Conservation (phyloP, 2,329 filamentous ascomycete species). For the Trichoderma breve region DNA sequence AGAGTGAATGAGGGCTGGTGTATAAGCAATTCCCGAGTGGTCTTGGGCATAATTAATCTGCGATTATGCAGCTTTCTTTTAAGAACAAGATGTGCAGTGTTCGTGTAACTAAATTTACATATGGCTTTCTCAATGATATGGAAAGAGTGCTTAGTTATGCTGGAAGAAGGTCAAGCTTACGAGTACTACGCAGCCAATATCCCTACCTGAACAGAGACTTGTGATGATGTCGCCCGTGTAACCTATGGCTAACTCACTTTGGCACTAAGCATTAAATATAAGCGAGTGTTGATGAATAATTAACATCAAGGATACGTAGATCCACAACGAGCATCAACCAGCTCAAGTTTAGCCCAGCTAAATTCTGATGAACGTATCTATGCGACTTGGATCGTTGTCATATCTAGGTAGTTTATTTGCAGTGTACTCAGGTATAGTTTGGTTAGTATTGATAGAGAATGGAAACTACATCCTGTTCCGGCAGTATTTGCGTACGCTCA, state of each 20-base stretch:
- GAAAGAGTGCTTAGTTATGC: too few relatives aligned
- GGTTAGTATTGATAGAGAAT: background rate
- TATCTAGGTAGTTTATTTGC: background rate
- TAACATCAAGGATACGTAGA: too few relatives aligned
- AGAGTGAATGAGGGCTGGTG: background rate
- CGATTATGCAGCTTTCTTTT: background rate
- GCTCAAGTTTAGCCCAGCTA: background rate
- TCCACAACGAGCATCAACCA: background rate
- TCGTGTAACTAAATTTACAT: background rate
- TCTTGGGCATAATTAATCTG: background rate
- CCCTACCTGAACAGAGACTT: too few relatives aligned
- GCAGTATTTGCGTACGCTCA: too few relatives aligned
- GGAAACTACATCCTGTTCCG: background rate
- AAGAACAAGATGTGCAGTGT: background rate
- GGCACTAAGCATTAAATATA: too few relatives aligned
- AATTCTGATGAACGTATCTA: background rate
- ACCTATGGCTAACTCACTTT: too few relatives aligned
- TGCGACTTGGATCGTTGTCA: too few relatives aligned
- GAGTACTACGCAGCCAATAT: too few relatives aligned
- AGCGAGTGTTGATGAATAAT: too few relatives aligned
- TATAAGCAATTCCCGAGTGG: background rate
- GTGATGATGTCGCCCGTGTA: too few relatives aligned
- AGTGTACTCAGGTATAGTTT: background rate
- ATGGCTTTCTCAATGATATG: too few relatives aligned
- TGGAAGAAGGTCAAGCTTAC: too few relatives aligned